A percentile compares a stretch with the other conserved stretches of the same genome.
Conservation (phyloP, 129 eudicot species). For the Flaveria linearis region DNA sequence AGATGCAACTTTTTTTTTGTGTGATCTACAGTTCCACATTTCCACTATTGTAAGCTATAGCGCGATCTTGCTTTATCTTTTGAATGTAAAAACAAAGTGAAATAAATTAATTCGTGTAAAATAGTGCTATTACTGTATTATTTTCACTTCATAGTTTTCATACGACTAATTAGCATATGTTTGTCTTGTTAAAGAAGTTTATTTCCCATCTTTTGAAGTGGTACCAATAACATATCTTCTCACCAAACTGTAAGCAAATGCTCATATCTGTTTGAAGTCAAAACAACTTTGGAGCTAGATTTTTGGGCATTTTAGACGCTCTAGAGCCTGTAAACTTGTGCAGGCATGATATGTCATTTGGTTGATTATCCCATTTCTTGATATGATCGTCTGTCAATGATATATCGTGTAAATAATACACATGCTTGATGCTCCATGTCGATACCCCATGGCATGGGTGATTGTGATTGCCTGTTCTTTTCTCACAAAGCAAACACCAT, state of each 20-base stretch:
- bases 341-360: neutral
- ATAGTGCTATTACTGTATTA: neutral
- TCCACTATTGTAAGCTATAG: neutral
- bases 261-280: neutral
- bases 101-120: neutral
- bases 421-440: neutral
- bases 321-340: neutral
- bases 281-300: neutral
- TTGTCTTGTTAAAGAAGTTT: neutral
- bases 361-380: neutral
- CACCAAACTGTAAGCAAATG: neutral
- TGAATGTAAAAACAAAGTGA: neutral
- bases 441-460: constrained; percentile 4
- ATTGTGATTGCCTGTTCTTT: neutral
- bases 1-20: neutral
- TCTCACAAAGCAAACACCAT: neutral
- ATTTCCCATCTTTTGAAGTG: neutral
- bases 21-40: neutral
- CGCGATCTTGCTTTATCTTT: neutral
- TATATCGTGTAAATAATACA: constrained; percentile 1
- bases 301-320: neutral
- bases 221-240: neutral
- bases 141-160: neutral
- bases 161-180: neutral
- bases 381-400: neutral